Evolutionary conservation across 306 rosid genomes (phyloP).

Genomic region (Sechiopsis laciniata): DNA sequence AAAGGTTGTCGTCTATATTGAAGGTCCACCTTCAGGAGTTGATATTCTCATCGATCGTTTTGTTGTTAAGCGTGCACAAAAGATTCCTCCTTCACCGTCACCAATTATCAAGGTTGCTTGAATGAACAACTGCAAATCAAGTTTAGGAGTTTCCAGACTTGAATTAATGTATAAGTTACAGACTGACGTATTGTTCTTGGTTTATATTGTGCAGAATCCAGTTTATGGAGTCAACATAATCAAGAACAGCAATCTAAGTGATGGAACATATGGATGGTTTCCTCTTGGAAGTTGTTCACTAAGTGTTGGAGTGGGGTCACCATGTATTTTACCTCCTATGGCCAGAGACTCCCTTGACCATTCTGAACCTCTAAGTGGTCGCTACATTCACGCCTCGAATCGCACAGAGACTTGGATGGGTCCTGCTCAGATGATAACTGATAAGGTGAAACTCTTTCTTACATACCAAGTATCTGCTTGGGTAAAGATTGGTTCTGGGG

Average conservation of each 20-base stretch:
- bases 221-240: conserved; percentile 68
- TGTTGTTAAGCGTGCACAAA: conserved; percentile 70
- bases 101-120: conserved; percentile 59
- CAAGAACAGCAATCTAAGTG: conserved; percentile 59
- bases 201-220: conserved; percentile 44
- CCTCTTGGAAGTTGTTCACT: conserved; percentile 79
- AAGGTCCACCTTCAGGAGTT: conserved; percentile 83
- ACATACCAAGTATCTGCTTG: conserved; percentile 93
- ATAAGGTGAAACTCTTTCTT: conserved; percentile 62
- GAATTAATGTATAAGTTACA: background rate
- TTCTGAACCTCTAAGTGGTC: conserved; percentile 64
- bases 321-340: conserved; percentile 80
- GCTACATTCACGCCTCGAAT: conserved; percentile 58
- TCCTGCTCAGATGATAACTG: conserved; percentile 81
- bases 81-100: conserved; percentile 57
- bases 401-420: conserved; percentile 97
- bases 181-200: background rate
- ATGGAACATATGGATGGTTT: conserved; percentile 73
- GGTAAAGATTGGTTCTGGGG: conserved; percentile 64
- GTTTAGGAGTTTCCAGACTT: background rate
- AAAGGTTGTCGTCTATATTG: conserved; percentile 65
- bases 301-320: conserved; percentile 68
- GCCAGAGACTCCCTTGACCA: conserved; percentile 88
- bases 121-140: conserved; percentile 15
- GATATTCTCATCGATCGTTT: conserved; percentile 80